Evolutionary conservation across 2,329 filamentous ascomycete genomes (phyloP).

Genomic region (Apiospora sp.): DNA sequence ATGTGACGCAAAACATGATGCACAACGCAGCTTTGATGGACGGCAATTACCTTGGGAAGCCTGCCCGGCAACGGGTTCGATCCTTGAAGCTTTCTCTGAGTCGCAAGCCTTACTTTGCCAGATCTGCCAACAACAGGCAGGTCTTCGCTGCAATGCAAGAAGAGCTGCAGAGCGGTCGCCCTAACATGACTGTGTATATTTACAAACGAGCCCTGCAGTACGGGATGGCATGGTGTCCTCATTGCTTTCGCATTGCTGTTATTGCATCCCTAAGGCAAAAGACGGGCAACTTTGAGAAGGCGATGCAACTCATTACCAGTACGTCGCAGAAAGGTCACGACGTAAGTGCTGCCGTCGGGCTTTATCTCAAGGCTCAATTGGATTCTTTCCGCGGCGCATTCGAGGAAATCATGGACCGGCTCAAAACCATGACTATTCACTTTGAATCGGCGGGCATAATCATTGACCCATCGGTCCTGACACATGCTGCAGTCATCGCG

Average conservation of each 20-base stretch:
- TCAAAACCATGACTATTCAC: constrained; percentile 36
- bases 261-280: constrained; percentile 49
- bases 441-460: constrained; percentile 39
- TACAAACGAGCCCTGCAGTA: constrained; percentile 48
- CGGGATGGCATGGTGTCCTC: constrained; percentile 47
- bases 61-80: constrained; percentile 34
- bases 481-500: constrained; percentile 38
- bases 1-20: constrained; percentile 50
- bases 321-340: constrained; percentile 52
- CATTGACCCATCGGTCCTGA: constrained; percentile 36
- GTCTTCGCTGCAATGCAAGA: constrained; percentile 52
- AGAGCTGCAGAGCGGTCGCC: constrained; percentile 43
- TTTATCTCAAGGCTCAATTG: constrained; percentile 38
- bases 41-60: constrained; percentile 29
- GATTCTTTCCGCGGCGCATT: constrained; percentile 33
- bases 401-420: constrained; percentile 35
- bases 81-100: constrained; percentile 36
- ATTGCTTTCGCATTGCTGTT: constrained; percentile 58
- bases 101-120: constrained; percentile 36
- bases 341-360: constrained; percentile 45
- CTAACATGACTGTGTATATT: constrained; percentile 44
- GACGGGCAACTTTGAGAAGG: constrained; percentile 39
- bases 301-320: constrained; percentile 49
- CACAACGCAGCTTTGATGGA: constrained; percentile 39
- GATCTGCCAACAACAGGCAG: constrained; percentile 40